Base-by-base conservation (phyloP, 1,139 yeast species). In the Yamadazyma dendronema region DNA sequence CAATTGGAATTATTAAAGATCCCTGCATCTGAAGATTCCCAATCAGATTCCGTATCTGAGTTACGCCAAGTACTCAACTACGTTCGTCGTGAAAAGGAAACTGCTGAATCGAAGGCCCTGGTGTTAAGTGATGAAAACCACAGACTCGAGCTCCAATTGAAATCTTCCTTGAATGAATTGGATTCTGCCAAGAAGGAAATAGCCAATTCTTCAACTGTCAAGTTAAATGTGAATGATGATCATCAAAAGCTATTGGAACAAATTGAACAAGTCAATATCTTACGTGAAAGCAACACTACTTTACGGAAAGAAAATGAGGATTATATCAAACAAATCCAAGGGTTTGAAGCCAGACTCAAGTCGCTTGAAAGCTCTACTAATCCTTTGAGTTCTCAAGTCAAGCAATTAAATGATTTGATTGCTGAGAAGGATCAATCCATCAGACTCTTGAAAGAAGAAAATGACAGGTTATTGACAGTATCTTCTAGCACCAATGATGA, bases 61-160 rank as follows among this genome's bases (percentile, higher is more conserved):
- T 40, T 48, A 17, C 74, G 77, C 38, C 83, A 82, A 46, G 72
- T 88, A 25, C 62, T 88, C 28, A 59, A 71, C 7, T 81, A 75
- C 49, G 65, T 88, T 41, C 81, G 90, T 35, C 80, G 84, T 44
- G 95, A 87, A 50, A 85, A 84, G 54, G 96, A 88, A 44, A 68
- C 81, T 4, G 71, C 81, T 1, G 86, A 81, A 39, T 74, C 80
- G 14, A 84, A 81, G 48, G 65, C 77, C 19, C 71, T 72, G 9
- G 62, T 72, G 17, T 61, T 72, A 17, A 54, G 56, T 12, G 78
- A 75, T 43, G 88, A 81, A 48, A 65, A 66, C 35, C 62, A 64
- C 35, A 62, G 72, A 25, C 59, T 78, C 28, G 66, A 72, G 44
- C 74, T 70, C 38, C 69, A 68, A 31, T 49, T 77, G 23, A 60